Conservation (phyloP, 148 eudicot species). For the Drosera capensis region DNA sequence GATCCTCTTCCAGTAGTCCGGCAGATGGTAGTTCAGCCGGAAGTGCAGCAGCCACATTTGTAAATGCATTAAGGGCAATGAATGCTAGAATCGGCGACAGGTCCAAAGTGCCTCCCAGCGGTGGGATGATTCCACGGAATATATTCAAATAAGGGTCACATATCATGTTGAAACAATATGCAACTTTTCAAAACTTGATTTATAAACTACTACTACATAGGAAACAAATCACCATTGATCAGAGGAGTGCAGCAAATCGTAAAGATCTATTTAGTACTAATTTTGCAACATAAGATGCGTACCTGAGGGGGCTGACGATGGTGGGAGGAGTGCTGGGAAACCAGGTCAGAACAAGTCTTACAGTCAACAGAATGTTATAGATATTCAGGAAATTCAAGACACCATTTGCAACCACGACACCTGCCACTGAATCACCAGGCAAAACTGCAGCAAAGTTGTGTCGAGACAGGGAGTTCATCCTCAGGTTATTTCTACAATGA, state of each 20-base stretch:
- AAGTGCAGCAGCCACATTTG: slow-evolving; percentile 80
- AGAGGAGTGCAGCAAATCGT: background rate
- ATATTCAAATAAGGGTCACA: slow-evolving; percentile 96
- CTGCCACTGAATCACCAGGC: slow-evolving; percentile 86
- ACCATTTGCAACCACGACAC: slow-evolving; percentile 72
- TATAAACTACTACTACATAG: background rate
- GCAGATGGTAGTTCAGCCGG: slow-evolving; percentile 88
- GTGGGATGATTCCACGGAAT: slow-evolving; percentile 89
- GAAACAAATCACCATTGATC: background rate
- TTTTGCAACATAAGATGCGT: slow-evolving; percentile 3
- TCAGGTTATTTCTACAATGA: slow-evolving; percentile 27
- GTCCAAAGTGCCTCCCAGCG: slow-evolving; percentile 88
- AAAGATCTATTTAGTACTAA: background rate
- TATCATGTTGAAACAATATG: slow-evolving; percentile 53
- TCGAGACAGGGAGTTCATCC: slow-evolving; percentile 20
- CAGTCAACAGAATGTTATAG: slow-evolving; percentile 64
- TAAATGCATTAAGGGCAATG: slow-evolving; percentile 69
- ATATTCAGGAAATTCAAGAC: slow-evolving; percentile 69
- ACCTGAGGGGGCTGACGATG: slow-evolving; percentile 84
- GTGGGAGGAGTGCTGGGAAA: slow-evolving; percentile 83
- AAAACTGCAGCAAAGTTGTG: slow-evolving; percentile 88
- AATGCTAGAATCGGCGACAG: slow-evolving; percentile 92
- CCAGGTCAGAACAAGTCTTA: slow-evolving; percentile 93
- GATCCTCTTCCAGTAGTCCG: slow-evolving; percentile 12
- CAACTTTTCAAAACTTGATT: background rate